Base-by-base conservation (phyloP, 768 basidiomycete species). In the Russula griseocarnosa region DNA sequence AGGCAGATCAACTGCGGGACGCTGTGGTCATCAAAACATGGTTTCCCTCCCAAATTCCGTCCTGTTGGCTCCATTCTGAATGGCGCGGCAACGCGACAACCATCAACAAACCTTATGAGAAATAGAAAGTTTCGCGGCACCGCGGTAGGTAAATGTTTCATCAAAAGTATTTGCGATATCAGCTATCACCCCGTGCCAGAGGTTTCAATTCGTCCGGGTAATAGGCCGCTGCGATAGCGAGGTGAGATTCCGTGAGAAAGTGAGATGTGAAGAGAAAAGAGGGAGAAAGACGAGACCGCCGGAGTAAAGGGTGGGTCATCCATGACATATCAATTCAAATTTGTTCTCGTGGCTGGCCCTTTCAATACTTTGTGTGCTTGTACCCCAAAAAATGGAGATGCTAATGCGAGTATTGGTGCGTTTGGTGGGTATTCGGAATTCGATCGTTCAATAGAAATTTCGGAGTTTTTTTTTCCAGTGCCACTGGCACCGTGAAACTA, bases 381-480 rank as follows among this genome's bases (percentile, higher is more conserved):
- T 46, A n/a, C n/a, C 20, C 44, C 44, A n/a, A 44, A 20, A n/a
- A 5, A 42, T 6, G 9, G 40, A 20, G 42, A 20, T 20, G 24
- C 49, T 28, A 26, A 50, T 34, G 36, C 54, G 20, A 55, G 34
- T 1, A 32, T n/a, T 55, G 20, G 22, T 38, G 36, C 22, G 16
- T 55, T 55, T 55, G 54, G 54, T 55, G 54, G 54, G 9, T 14
- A 26, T 50, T 26, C 44, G n/a, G 44, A 46, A 44, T 44, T 44
- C 42, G 38, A n/a, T 9, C 20, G 20, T n/a, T 44, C n/a, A 22
- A 44, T 46, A 22, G 44, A 46, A 46, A n/a, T 9, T 22, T 46
- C 44, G 6, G 44, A 44, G 38, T n/a, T 14, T 38, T 38, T 38
- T 16, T 38, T 14, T 4, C 38, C 16, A 16, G 38, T 38, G 38